Percentiles rank a stretch among this genome's conserved stretches.
Conservation (phyloP, 768 basidiomycete species). For the Suillus americanus region DNA sequence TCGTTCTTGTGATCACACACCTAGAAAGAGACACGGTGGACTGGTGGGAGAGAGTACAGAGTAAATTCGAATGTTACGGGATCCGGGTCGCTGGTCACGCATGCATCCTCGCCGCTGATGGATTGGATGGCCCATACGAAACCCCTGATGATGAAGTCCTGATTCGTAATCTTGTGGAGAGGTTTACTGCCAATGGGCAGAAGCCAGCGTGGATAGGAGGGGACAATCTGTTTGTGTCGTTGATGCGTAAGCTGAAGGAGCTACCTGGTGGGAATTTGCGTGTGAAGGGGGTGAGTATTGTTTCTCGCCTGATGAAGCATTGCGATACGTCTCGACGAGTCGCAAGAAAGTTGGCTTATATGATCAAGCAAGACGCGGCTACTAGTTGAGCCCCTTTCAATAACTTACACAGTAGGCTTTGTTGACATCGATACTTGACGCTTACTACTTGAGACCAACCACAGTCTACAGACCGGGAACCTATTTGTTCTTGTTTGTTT, state of each 20-base stretch:
- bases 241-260: slow-evolving; percentile 13
- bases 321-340: slow-evolving; percentile 28
- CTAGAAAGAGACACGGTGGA: slow-evolving; percentile 39
- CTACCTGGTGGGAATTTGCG: slow-evolving; percentile 14
- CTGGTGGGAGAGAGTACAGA: slow-evolving; percentile 34
- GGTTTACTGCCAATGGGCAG: not conserved
- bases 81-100: slow-evolving; percentile 35
- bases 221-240: slow-evolving; percentile 16
- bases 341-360: slow-evolving; percentile 22
- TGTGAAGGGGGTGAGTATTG: slow-evolving; percentile 16
- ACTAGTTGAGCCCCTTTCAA: not conserved
- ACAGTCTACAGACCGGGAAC: not conserved
- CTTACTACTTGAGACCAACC: too few relatives aligned
- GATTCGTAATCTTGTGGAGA: slow-evolving; percentile 24
- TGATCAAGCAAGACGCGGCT: slow-evolving; percentile 20
- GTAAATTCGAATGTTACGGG: slow-evolving; percentile 24
- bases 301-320: slow-evolving; percentile 23
- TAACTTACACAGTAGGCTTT: not conserved
- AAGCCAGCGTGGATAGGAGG: slow-evolving; percentile 11
- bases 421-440: not conserved
- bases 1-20: slow-evolving; percentile 40
- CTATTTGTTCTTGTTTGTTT: not conserved
- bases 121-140: slow-evolving; percentile 26
- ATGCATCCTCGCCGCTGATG: slow-evolving; percentile 37
- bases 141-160: slow-evolving; percentile 30